Percentiles rank a stretch among this genome's conserved stretches.
phyloP scores from a whole-genome alignment of 2,329 filamentous ascomycete genomes.

The Diplodia intermedia region DNA sequence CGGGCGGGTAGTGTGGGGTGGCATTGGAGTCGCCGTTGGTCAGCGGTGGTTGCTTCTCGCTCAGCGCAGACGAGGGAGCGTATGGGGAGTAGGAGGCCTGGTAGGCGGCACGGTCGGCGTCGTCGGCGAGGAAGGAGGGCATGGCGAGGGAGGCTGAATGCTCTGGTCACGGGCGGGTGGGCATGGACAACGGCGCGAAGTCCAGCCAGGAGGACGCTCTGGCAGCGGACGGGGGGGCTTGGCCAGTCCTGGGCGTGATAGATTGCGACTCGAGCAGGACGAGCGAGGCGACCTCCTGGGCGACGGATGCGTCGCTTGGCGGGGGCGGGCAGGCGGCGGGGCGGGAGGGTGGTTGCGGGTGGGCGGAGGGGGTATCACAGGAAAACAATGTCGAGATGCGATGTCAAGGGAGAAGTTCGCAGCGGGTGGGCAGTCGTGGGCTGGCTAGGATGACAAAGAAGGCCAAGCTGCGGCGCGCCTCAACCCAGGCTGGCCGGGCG shows the following conservation, averaged over 20 bases:
- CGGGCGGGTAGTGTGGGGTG: constrained; percentile 38
- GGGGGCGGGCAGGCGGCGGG: constrained; percentile 3
- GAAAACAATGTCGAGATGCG: constrained; percentile 26
- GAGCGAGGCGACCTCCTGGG: constrained; percentile 16
- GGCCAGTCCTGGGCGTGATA: constrained; percentile 25
- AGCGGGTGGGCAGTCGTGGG: constrained; percentile 20
- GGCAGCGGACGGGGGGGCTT: constrained; percentile 26
- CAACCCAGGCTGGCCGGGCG: constrained; percentile 23
- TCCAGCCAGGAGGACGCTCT: constrained; percentile 28
- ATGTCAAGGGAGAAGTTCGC: constrained; percentile 14
- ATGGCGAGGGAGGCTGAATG: constrained; percentile 52
- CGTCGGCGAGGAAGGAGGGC: constrained; percentile 59
- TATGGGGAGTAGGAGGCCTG: constrained; percentile 14
- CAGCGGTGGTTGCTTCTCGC: constrained; percentile 37
- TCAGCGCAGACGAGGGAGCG: constrained; percentile 34
- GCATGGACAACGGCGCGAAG: constrained; percentile 24
- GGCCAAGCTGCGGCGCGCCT: constrained; percentile 25
- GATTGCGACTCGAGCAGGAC: constrained; percentile 29
- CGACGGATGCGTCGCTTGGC: constrained; percentile 8
- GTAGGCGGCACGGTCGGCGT: constrained; percentile 49
- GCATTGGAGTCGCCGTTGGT: constrained; percentile 43
- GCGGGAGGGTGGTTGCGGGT: neutral
- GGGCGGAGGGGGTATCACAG: constrained; percentile 18
- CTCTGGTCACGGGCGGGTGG: constrained; percentile 42
- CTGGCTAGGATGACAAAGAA: constrained; percentile 17